Conservation (phyloP, 2,329 filamentous ascomycete species). For the Colletotrichum tamarilloi region DNA sequence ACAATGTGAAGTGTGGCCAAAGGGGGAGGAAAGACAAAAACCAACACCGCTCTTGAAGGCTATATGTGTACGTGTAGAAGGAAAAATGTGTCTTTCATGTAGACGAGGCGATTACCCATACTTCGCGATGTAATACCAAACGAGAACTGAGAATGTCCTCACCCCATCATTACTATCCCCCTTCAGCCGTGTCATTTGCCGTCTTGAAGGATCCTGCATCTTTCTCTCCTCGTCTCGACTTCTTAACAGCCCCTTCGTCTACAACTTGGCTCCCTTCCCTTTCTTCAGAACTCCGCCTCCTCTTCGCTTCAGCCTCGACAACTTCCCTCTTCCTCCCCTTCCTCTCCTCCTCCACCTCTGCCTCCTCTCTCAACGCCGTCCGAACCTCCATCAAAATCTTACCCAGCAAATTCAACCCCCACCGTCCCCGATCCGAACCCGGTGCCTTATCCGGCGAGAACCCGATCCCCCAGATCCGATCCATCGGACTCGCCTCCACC, state of each 20-base stretch:
- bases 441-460: constrained; percentile 62
- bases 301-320: not conserved
- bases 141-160: constrained; percentile 21
- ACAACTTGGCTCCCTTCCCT: not conserved
- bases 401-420: constrained; percentile 75
- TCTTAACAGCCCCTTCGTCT: not conserved
- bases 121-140: constrained; percentile 33
- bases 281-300: not conserved
- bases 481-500: constrained; percentile 70
- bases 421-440: constrained; percentile 55
- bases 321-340: not conserved
- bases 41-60: constrained; percentile 35
- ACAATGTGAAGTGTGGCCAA: constrained; percentile 7
- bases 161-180: not conserved
- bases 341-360: constrained; percentile 20
- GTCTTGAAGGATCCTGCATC: not conserved
- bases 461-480: constrained; percentile 75
- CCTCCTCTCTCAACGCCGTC: constrained; percentile 58
- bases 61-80: constrained; percentile 33
- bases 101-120: constrained; percentile 16
- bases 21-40: not conserved
- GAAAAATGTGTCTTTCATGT: constrained; percentile 11
- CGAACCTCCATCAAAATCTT: constrained; percentile 71
- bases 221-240: not conserved
- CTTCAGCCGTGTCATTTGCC: not conserved